A percentile compares a stretch with the other conserved stretches of the same genome.
Conservation (phyloP, 1,284 basidiomycete genomes). For the Tilletiopsis washingtonensis region DNA sequence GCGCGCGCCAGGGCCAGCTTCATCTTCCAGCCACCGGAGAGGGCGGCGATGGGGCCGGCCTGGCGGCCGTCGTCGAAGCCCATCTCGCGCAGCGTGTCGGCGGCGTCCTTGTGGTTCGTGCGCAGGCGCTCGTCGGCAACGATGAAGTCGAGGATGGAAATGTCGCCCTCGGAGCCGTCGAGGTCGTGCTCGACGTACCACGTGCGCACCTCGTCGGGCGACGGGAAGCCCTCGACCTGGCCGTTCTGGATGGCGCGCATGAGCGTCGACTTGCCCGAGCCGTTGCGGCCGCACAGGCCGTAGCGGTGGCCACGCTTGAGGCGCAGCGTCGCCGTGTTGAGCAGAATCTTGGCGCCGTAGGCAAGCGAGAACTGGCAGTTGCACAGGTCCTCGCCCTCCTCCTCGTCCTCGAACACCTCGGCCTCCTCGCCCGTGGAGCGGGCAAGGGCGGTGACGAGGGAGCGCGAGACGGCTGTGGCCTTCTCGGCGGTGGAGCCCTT, state of each 20-base stretch:
- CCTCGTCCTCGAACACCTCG: conserved; percentile 48
- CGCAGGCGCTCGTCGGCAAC: conserved; percentile 42
- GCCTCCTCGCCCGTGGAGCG: conserved; percentile 43
- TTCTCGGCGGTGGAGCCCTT: conserved; percentile 37
- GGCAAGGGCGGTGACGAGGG: conserved; percentile 39
- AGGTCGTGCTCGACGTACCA: conserved; percentile 49
- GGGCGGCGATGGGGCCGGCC: conserved; percentile 43
- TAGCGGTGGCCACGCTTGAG: conserved; percentile 48
- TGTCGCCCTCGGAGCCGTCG: conserved; percentile 46
- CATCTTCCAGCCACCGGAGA: conserved; percentile 49
- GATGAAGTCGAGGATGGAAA: conserved; percentile 46
- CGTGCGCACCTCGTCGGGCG: conserved; percentile 46
- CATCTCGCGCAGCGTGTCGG: conserved; percentile 41
- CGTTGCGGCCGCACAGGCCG: conserved; percentile 48
- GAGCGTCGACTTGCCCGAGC: conserved; percentile 47
- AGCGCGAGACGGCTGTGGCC: conserved; percentile 26
- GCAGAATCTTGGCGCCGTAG: conserved; percentile 48
- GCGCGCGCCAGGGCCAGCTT: conserved; percentile 48
- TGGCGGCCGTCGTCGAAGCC: conserved; percentile 46
- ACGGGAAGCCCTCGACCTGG: conserved; percentile 48
- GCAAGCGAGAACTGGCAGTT: conserved; percentile 49
- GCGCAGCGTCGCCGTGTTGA: conserved; percentile 47
- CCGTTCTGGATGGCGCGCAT: conserved; percentile 48
- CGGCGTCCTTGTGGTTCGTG: conserved; percentile 34
- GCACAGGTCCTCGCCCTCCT: conserved; percentile 47